Evolutionary conservation across 768 basidiomycete genomes (phyloP).

Genomic region (Naganishia vishniacii): DNA sequence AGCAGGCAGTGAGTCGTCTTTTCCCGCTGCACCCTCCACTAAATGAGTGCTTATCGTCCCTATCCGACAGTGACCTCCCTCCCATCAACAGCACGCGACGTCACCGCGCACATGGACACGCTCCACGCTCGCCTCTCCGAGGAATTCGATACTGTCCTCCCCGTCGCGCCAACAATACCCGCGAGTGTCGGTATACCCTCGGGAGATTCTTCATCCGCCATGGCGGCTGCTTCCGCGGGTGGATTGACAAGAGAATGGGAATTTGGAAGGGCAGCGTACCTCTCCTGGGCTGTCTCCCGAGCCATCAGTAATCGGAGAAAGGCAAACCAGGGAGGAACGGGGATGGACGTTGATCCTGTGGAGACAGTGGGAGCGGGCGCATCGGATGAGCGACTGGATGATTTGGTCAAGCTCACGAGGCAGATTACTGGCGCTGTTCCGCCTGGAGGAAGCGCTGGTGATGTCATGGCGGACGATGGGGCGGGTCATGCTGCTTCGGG

Average conservation of each 20-base stretch:
- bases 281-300: conserved; percentile 61
- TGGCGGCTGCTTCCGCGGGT: background rate
- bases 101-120: background rate
- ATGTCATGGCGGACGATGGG: background rate
- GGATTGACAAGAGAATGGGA: conserved; percentile 68
- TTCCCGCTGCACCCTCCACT: background rate
- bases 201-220: background rate
- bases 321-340: background rate
- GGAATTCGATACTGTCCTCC: conserved; percentile 54
- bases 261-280: conserved; percentile 65
- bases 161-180: conserved; percentile 46
- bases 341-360: conserved; percentile 1
- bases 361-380: background rate
- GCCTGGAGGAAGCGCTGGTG: background rate
- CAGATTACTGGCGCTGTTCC: background rate
- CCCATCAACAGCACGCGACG: conserved; percentile 11
- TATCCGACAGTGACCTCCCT: conserved; percentile 23
- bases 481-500: background rate
- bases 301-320: background rate
- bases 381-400: background rate
- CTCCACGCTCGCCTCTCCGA: conserved; percentile 33
- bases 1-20: conserved; percentile 36
- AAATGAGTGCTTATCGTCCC: background rate
- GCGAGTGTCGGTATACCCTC: background rate
- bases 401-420: background rate